Conservation (phyloP, 306 rosid species). For the Cicer cuneatum region DNA sequence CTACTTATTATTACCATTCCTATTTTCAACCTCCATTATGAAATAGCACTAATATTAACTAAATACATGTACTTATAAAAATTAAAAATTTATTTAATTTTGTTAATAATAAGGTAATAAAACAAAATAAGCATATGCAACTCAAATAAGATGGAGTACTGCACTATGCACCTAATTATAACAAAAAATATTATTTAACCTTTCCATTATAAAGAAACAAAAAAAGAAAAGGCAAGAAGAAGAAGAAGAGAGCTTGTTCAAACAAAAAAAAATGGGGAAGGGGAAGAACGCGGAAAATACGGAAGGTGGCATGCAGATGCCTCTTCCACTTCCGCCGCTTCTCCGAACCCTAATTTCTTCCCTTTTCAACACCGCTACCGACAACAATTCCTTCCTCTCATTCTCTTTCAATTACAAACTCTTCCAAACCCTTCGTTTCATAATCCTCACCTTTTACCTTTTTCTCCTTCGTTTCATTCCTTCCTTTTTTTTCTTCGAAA, state of each 20-base stretch:
- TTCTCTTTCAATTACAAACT: slow-evolving; percentile 50
- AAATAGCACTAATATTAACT: too few species aligned
- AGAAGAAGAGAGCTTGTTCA: not conserved
- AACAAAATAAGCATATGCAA: too few species aligned
- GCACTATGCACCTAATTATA: not conserved
- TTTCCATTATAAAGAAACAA: not conserved
- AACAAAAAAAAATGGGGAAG: not conserved
- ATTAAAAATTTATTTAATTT: too few species aligned
- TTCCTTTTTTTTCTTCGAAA: slow-evolving; percentile 40
- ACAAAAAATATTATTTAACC: not conserved
- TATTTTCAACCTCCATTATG: too few species aligned
- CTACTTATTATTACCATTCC: too few species aligned
- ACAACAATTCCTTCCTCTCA: slow-evolving; percentile 48
- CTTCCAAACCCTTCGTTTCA: slow-evolving; percentile 58
- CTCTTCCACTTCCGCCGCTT: slow-evolving; percentile 51
- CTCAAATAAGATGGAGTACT: too few species aligned
- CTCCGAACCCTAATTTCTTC: slow-evolving; percentile 55
- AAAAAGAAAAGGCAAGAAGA: not conserved
- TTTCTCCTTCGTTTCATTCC: slow-evolving; percentile 64
- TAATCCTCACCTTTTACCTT: slow-evolving; percentile 32
- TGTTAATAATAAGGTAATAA: too few species aligned
- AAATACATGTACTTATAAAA: too few species aligned
- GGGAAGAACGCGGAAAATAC: not conserved
- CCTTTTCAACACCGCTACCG: slow-evolving; percentile 47
- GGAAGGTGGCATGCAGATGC: not conserved